Percentiles rank a stretch among this genome's conserved stretches.
Conservation (phyloP, 75 land plant genomes). For the Isoetes taiwanensis region DNA sequence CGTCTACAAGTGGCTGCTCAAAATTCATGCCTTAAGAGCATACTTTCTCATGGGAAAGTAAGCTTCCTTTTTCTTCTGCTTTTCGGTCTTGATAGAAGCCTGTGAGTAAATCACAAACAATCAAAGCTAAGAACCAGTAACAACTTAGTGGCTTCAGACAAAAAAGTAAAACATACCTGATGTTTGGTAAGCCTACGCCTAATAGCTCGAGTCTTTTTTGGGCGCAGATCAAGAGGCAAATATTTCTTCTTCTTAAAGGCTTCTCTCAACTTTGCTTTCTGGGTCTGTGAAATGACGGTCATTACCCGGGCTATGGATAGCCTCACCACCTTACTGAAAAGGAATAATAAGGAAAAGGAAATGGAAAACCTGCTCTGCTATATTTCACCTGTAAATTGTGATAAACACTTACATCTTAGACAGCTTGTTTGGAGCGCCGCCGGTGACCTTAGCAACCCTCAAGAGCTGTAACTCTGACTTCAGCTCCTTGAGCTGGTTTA, state of each 20-base stretch:
- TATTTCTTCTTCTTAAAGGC: constrained; percentile 55
- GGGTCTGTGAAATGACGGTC: constrained; percentile 65
- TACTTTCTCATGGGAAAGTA: constrained; percentile 70
- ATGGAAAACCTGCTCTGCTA: neutral
- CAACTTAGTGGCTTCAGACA: neutral
- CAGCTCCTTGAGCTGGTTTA: constrained; percentile 46
- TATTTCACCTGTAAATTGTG: neutral
- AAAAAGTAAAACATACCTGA: constrained; percentile 22
- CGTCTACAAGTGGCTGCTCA: too few species aligned
- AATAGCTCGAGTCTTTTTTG: constrained; percentile 75
- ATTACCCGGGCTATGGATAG: constrained; percentile 59
- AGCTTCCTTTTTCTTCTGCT: constrained; percentile 59
- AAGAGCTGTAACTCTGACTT: constrained; percentile 64
- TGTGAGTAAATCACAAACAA: constrained; percentile 12
- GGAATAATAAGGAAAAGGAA: neutral
- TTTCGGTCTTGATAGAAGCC: constrained; percentile 57
- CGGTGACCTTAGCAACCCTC: constrained; percentile 65
- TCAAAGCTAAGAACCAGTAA: neutral
- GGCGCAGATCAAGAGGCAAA: constrained; percentile 61
- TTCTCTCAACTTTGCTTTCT: constrained; percentile 53
- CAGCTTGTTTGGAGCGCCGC: constrained; percentile 79
- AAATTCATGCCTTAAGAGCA: constrained; percentile 51
- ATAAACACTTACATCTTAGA: constrained; percentile 43
- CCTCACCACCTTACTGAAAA: constrained; percentile 74
- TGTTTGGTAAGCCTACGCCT: constrained; percentile 58